phyloP scores from a whole-genome alignment of 1,284 basidiomycete species.

The Pseudozyma pruni region DNA sequence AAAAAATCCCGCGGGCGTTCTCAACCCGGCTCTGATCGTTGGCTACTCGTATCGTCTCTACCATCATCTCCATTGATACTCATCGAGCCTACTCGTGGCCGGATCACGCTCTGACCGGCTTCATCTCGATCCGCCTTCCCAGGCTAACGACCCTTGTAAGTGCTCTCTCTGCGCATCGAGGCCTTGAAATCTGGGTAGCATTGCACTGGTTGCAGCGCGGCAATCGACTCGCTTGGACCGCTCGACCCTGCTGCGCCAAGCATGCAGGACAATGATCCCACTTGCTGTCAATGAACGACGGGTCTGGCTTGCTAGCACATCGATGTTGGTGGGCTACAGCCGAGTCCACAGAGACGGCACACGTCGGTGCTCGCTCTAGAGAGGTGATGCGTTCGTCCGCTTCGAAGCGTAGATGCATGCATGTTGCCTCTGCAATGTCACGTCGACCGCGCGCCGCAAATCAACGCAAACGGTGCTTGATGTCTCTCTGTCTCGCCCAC shows the following conservation, averaged over 20 bases:
- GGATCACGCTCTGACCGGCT: constrained; percentile 12
- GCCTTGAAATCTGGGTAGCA: too few species aligned
- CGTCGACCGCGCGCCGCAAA: constrained; percentile 1
- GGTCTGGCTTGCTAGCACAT: background rate
- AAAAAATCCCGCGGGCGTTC: background rate
- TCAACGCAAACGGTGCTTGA: constrained; percentile 1
- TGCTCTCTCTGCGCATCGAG: constrained; percentile 1
- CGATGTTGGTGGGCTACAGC: too few species aligned
- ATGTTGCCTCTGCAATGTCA: constrained; percentile 3
- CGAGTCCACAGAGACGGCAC: background rate
- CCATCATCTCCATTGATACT: constrained; percentile 27
- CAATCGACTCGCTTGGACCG: constrained; percentile 8
- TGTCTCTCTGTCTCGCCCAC: background rate
- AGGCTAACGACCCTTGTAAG: constrained; percentile 50
- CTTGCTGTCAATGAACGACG: constrained; percentile 2
- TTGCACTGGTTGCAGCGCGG: too few species aligned
- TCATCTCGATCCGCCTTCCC: constrained; percentile 23
- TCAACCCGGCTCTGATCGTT: background rate
- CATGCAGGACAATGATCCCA: background rate
- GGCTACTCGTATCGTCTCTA: constrained; percentile 7
- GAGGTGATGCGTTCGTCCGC: constrained; percentile 7
- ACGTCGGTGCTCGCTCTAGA: too few species aligned
- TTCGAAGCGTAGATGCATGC: constrained; percentile 13
- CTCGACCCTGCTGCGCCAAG: constrained; percentile 8
- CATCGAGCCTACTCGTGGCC: constrained; percentile 19